These are phyloP conservation scores for Protea cynaroides DNA, from an alignment of 164 flowering plant species.

Conservation along the genomic window DNA sequence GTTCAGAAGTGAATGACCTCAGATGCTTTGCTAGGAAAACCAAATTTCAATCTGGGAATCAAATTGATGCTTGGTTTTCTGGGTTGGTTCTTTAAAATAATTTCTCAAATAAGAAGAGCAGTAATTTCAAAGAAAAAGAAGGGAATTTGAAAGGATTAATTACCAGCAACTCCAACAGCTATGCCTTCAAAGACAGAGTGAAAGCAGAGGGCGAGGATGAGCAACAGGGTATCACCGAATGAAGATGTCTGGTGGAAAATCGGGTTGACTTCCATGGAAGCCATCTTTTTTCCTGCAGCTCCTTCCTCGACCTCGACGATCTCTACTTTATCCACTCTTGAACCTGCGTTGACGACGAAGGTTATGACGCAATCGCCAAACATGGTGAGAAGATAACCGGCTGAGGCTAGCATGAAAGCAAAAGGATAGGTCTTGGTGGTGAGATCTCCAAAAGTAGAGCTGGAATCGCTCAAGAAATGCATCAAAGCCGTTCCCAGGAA, in stretches of 20 bases:
- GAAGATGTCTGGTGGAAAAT: conserved; percentile 38
- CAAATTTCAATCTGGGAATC: too few species aligned
- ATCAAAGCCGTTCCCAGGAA: conserved; percentile 69
- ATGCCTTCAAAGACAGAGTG: conserved; percentile 89
- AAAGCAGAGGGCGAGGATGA: conserved; percentile 69
- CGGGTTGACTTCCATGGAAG: conserved; percentile 13
- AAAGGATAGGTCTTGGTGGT: conserved; percentile 58
- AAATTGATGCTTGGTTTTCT: too few species aligned
- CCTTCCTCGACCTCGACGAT: conserved; percentile 27
- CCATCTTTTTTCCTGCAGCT: background rate
- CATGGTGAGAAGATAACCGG: conserved; percentile 77
- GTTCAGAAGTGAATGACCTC: too few species aligned
- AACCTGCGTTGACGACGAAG: conserved; percentile 12
- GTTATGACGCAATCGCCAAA: conserved; percentile 50
- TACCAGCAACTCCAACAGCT: conserved; percentile 81
- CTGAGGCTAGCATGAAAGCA: conserved; percentile 69
- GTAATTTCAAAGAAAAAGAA: background rate
- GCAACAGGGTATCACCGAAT: conserved; percentile 62
- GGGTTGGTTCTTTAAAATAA: too few species aligned
- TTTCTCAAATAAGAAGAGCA: too few species aligned
- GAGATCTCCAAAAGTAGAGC: conserved; percentile 38
- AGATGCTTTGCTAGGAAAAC: too few species aligned
- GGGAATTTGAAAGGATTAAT: background rate
- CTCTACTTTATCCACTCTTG: conserved; percentile 21
- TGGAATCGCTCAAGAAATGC: conserved; percentile 81